Evolutionary conservation across 257 asterid species (phyloP).

Genomic region (Nicotiana paniculata): DNA sequence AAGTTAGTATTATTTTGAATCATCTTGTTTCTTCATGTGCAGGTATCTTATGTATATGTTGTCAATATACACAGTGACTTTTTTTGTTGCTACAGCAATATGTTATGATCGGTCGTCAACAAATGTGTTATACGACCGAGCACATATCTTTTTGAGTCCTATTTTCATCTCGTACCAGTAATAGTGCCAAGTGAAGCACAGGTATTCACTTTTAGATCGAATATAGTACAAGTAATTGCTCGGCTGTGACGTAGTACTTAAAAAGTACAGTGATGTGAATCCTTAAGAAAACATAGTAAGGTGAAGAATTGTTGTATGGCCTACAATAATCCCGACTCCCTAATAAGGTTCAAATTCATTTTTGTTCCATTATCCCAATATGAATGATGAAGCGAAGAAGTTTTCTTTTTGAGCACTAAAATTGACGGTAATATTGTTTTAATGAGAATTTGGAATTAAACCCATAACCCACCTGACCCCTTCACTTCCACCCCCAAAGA

Average conservation of each 20-base stretch:
- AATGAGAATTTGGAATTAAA: background rate
- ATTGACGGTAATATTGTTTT: background rate
- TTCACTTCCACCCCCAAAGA: background rate
- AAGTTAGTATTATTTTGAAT: background rate
- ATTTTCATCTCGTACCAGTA: background rate
- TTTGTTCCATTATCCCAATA: too few relatives aligned
- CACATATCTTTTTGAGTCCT: background rate
- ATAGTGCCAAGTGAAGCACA: background rate
- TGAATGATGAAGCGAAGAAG: background rate
- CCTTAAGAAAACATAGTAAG: background rate
- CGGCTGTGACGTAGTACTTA: too few relatives aligned
- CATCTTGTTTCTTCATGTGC: background rate
- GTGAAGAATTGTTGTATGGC: background rate
- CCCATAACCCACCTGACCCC: background rate
- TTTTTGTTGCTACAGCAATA: background rate
- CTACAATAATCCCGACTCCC: background rate
- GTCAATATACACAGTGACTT: background rate
- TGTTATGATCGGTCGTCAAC: background rate
- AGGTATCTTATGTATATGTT: constrained; percentile 5
- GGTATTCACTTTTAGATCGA: background rate
- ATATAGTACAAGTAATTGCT: background rate
- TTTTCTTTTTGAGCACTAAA: background rate
- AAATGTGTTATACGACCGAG: background rate
- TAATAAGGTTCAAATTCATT: too few relatives aligned
- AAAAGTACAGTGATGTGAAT: too few relatives aligned